phyloP scores from a whole-genome alignment of 2,329 filamentous ascomycete genomes.

The Coniochaeta sp. region DNA sequence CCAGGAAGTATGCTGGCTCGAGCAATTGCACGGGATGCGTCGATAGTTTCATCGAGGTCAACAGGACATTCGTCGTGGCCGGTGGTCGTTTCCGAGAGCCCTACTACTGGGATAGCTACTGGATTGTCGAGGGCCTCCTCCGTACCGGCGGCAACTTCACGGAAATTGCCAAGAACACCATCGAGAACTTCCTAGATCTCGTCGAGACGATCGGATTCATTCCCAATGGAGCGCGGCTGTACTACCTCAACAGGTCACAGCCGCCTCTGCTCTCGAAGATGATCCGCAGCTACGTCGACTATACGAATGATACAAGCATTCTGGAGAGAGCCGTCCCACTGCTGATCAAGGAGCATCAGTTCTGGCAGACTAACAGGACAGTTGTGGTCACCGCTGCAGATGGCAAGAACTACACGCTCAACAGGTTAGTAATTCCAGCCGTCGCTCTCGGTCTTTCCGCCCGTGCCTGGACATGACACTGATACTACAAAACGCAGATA shows the following conservation, averaged over 20 bases:
- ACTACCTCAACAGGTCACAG: slow-evolving; percentile 63
- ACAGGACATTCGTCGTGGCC: slow-evolving; percentile 62
- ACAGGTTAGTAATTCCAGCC: slow-evolving; percentile 34
- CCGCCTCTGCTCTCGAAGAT: slow-evolving; percentile 60
- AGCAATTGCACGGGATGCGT: slow-evolving; percentile 51
- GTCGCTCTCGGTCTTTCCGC: not conserved
- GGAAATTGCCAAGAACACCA: slow-evolving; percentile 57
- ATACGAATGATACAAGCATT: slow-evolving; percentile 56
- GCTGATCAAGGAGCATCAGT: slow-evolving; percentile 55
- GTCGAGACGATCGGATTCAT: slow-evolving; percentile 59
- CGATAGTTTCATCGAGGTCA: slow-evolving; percentile 58
- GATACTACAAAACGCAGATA: slow-evolving; percentile 29
- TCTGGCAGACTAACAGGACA: slow-evolving; percentile 55
- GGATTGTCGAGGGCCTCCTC: slow-evolving; percentile 59
- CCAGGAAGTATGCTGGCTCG: slow-evolving; percentile 48
- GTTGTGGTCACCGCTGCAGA: slow-evolving; percentile 39
- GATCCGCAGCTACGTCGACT: slow-evolving; percentile 56
- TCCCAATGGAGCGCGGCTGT: slow-evolving; percentile 59
- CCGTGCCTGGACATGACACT: not conserved
- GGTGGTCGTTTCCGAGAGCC: slow-evolving; percentile 64
- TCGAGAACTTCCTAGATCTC: slow-evolving; percentile 63
- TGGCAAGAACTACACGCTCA: slow-evolving; percentile 44
- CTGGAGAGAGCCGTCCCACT: slow-evolving; percentile 54
- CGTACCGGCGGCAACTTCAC: slow-evolving; percentile 58
- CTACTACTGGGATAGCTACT: slow-evolving; percentile 67